Evolutionary conservation across 352 stramenopile genomes (phyloP).

Genomic region (Phytophthora pisi): DNA sequence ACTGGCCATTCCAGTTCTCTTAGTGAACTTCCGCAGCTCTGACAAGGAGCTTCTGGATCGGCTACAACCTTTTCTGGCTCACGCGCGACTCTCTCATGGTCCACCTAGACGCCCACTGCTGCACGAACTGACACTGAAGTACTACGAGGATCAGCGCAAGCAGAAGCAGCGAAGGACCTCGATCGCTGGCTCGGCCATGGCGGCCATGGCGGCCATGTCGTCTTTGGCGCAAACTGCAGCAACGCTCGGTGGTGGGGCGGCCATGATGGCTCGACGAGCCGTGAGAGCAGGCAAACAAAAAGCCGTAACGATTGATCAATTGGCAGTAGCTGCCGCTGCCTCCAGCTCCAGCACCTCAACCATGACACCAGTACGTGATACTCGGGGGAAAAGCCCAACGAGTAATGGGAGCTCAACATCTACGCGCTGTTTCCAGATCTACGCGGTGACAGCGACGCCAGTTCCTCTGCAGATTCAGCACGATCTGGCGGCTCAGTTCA

Average conservation of each 20-base stretch:
- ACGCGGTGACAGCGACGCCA: slow-evolving; percentile 37
- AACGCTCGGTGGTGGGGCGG: neutral
- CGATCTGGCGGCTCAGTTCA: slow-evolving; percentile 24
- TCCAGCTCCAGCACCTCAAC: neutral
- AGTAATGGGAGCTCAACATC: neutral
- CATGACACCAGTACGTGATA: neutral
- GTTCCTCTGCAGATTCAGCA: slow-evolving; percentile 24
- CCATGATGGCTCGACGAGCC: slow-evolving; percentile 9
- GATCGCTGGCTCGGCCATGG: slow-evolving; percentile 5
- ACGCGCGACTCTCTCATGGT: slow-evolving; percentile 16
- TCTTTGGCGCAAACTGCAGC: slow-evolving; percentile 11
- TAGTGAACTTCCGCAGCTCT: slow-evolving; percentile 45
- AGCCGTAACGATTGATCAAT: slow-evolving; percentile 4
- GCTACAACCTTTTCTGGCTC: slow-evolving; percentile 28
- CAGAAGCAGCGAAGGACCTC: slow-evolving; percentile 24
- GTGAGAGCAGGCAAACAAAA: slow-evolving; percentile 9
- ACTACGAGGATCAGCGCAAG: slow-evolving; percentile 29
- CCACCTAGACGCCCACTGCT: slow-evolving; percentile 27
- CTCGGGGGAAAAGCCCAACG: neutral
- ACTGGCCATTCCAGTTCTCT: slow-evolving; percentile 32
- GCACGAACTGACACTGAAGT: slow-evolving; percentile 22
- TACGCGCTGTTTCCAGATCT: slow-evolving; percentile 48
- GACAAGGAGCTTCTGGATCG: slow-evolving; percentile 14
- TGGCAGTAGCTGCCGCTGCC: neutral
- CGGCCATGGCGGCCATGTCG: slow-evolving; percentile 9